These are phyloP conservation scores for Colletotrichum simmondsii DNA, from an alignment of 2,329 filamentous ascomycete species.

Conservation along the genomic window DNA sequence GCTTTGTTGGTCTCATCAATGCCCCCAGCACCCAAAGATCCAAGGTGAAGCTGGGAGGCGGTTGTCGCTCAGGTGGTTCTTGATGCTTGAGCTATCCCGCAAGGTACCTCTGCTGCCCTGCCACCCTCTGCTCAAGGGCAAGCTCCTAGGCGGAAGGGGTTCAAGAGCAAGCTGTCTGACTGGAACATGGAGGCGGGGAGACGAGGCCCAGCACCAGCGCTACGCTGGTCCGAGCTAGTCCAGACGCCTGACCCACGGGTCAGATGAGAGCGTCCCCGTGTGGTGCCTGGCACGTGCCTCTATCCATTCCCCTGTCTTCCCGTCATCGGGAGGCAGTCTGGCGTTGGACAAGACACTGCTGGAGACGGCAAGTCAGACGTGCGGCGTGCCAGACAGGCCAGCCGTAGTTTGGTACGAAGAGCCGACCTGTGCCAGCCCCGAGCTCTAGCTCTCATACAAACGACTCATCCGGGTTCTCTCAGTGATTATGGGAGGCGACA, in stretches of 20 bases:
- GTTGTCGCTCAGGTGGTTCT: slow-evolving; percentile 9
- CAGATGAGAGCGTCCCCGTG: slow-evolving; percentile 28
- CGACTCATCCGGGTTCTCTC: slow-evolving; percentile 11
- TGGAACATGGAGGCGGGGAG: slow-evolving; percentile 33
- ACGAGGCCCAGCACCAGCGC: slow-evolving; percentile 32
- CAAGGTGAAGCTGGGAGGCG: slow-evolving; percentile 9
- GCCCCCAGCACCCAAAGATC: not conserved
- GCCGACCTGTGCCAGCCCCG: not conserved
- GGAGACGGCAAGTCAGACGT: not conserved
- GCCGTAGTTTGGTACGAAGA: not conserved
- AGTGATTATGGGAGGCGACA: not conserved
- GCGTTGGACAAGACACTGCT: slow-evolving; percentile 2
- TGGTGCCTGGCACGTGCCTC: slow-evolving; percentile 34
- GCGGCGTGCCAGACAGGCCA: not conserved
- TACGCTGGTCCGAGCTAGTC: slow-evolving; percentile 33
- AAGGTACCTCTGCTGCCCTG: slow-evolving; percentile 9
- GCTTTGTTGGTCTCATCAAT: slow-evolving; percentile 1
- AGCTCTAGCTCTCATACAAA: not conserved
- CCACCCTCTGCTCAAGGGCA: not conserved
- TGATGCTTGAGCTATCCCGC: slow-evolving; percentile 12
- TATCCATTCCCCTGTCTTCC: slow-evolving; percentile 20
- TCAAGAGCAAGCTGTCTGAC: slow-evolving; percentile 20
- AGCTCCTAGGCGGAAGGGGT: slow-evolving; percentile 4
- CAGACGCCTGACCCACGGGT: slow-evolving; percentile 31
- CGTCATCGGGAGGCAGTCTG: slow-evolving; percentile 23